Base-by-base conservation (phyloP, 2,329 filamentous ascomycete species). In the Curvularia spicifera region DNA sequence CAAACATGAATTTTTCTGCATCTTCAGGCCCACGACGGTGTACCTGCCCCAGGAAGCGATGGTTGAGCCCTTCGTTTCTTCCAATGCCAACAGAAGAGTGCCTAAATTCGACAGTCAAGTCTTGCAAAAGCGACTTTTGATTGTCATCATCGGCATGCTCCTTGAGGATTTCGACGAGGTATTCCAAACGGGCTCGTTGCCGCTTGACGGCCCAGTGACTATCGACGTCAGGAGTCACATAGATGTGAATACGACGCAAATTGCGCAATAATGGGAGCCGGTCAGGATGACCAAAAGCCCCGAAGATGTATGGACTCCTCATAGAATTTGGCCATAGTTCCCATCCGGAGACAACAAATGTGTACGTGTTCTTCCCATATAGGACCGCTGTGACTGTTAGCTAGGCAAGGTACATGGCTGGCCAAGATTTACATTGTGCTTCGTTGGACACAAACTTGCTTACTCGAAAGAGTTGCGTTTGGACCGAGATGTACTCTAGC, bases 331-430 rank as follows among this genome's bases (percentile, higher is more conserved):
- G 59, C 10, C 35, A 26, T 35, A 64, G 55, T 0, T 50, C 4
- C 1, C 26, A 2, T 37, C 60, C 50, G 39, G 66, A 53, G 3
- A 70, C 49, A 18, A 22, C 48, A 53, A 71, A 67, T 3, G 20
- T 39, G 51, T 65, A 72, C 6, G 57, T 65, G 49, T 72, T 72
- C 1, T 56, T 42, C 15, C 64, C 61, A 44, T 69, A 70, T 1
- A 71, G 33, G 24, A 71, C 51, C 5, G 60, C 67, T 69, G 40
- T 35, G 12, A 4, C 22, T 10, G 22, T 13, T 50, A 56, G 51
- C 37, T 39, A 20, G 33, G 3, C 18, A 22, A 10, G 29, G 43
- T 33, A 10, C 42, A 12, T 15, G 22, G n/a, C 13, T 10, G 13
- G 18, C n/a, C 5, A 20, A 12, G 12, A 13, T 53, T 45, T 59